Percentiles rank a stretch among this genome's conserved stretches.
Evolutionary conservation across 139 green algal genomes (phyloP).

Genomic region (Tetradesmus obliquus): DNA sequence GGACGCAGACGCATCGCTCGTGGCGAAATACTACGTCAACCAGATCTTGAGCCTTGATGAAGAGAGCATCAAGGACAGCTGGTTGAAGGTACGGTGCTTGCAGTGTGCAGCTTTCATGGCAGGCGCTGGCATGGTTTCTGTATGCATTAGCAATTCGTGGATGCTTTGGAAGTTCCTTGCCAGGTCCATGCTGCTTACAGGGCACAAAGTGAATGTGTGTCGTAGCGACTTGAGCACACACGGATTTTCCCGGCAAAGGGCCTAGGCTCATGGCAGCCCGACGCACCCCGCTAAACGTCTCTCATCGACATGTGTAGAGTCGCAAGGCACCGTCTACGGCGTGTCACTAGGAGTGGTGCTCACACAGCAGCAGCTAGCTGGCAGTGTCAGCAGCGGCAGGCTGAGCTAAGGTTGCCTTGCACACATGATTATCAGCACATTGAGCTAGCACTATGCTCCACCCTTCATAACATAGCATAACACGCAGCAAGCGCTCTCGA

Average conservation of each 20-base stretch:
- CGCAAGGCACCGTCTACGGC: not conserved
- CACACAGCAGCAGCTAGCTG: not conserved
- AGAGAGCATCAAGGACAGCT: constrained; percentile 76
- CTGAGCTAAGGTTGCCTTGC: not conserved
- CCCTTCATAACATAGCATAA: no score
- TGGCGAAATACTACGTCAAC: constrained; percentile 82
- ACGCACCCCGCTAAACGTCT: no score
- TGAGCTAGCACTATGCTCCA: not conserved
- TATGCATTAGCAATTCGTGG: not conserved
- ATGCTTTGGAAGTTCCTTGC: not conserved
- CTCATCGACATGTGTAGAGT: no score
- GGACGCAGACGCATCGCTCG: constrained; percentile 48
- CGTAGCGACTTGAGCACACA: not conserved
- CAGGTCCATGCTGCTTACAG: not conserved
- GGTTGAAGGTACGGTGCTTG: constrained; percentile 68
- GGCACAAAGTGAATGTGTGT: not conserved
- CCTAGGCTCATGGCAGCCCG: no score
- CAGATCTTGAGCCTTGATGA: constrained; percentile 84
- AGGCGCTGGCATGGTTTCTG: not conserved
- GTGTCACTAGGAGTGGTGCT: not conserved
- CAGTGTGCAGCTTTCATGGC: not conserved
- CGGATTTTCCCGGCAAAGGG: not conserved
- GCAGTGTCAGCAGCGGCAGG: not conserved
- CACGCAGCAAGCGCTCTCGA: not conserved
- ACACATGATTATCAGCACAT: not conserved